Evolutionary conservation across 1,284 basidiomycete species (phyloP), one percentile per base, ranked within the genome.

Genomic region (Phellopilus nigrolimitatus): DNA sequence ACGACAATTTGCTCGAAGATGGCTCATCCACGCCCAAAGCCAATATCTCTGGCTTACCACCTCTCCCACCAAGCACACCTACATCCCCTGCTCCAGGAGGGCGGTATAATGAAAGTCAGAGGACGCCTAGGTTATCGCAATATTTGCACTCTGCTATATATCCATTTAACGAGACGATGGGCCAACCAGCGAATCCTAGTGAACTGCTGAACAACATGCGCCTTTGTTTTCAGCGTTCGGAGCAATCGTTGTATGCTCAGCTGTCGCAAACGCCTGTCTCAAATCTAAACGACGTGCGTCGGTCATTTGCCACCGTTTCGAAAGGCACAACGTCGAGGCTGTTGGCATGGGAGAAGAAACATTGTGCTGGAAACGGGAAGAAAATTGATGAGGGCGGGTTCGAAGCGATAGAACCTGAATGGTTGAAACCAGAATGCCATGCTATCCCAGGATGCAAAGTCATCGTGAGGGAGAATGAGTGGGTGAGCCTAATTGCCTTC

Each of bases 401-500:
- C 19, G 60, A 62, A 7, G 64, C 62, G 1, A 59, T 61, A 15
- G 77, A 81, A 57, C 86, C 85, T 0, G 73, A 73, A 24, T 88
- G 84, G 79, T 82, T 78, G 77, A 65, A 64, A n/a, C 68, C 66
- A 15, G 73, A 72, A 5, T 80, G 73, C 57, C 82, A 89, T 67
- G 78, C 76, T 30, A 68, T 85, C 13, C 85, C 86, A 12, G 80
- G 81, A 3, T 77, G 82, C 7, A 80, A 78, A 57, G 71, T 88
- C 2, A 72, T 90, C 47, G 74, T 89, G 6, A 65, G 77, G 45
- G 86, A 89, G 59, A 73, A 78, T 56, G 84, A 86, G 62, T 84
- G 80, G 81, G 83, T 83, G 1, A 86, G 82, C 60, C 79, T 88
- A 44, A 87, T 87, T 56, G 79, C 84, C 2, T 85, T 82, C 64